Base-by-base conservation (phyloP, 169 alveolate species). In the Plasmodium sp. region DNA sequence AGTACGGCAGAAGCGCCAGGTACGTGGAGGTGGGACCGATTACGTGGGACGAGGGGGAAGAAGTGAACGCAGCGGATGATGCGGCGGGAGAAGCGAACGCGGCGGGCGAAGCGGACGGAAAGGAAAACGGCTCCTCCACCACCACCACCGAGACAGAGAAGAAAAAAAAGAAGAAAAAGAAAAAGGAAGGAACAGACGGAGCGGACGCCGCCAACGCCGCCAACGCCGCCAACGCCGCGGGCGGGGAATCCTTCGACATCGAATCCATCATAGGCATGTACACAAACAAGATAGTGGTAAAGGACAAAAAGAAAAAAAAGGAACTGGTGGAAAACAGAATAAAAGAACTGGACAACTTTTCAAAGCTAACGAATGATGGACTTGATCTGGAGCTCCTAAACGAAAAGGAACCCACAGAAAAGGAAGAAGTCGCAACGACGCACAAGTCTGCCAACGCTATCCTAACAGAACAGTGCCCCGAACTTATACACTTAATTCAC, bases 261-360 rank as follows among this genome's bases (percentile, higher is more conserved):
- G 94, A 88, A 36, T 88, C 94, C 36, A 88, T 88, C 36, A 88
- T 88, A 88, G 83, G 83, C 18, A 88, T 79, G 90, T 88, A 79
- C 73, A 80, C 81, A 36, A 80, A 45, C 14, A 88, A 88, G 12
- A 12, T 84, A 41, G 77, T 36, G 14, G 94, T 80, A 39, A 88
- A 88, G 48, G 94, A 88, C 62, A 88, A 88, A 88, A 88, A 88
- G 33, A 88, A 77, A 88, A 88, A 88, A 88, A 88, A 62, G 9
- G 90, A 79, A 48, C 67, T 88, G 39, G 73, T 88, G 58, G 82
- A 88, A 56, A 62, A 88, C 75, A 75, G 94, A 88, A 88, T 88
- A 79, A 88, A 88, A 80, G 94, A 88, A 77, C 72, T 88, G 81
- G 94, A 88, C 48, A 80, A 88, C 45, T 72, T 56, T 79, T 54